A percentile compares a stretch with the other conserved stretches of the same genome.
Conservation (phyloP, 78 protist species). For the Emiliania huxleyi region DNA sequence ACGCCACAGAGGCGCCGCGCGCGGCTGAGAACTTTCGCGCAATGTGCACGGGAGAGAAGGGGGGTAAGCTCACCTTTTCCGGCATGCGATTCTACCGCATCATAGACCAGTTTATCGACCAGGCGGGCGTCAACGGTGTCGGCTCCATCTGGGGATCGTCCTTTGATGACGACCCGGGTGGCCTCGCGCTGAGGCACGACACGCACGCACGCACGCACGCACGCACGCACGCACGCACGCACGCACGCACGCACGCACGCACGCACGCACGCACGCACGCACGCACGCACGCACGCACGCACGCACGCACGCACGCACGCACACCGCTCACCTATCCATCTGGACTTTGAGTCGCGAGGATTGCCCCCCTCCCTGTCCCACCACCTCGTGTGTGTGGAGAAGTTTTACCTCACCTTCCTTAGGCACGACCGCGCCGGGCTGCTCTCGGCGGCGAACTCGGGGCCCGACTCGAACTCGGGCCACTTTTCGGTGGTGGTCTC, state of each 20-base stretch:
- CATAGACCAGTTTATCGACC: slow-evolving; percentile 15
- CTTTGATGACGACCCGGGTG: slow-evolving; percentile 20
- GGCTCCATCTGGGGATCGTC: neutral
- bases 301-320: no score
- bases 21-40: slow-evolving; percentile 21
- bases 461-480: slow-evolving; percentile 14
- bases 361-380: no score
- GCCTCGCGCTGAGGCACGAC: neutral
- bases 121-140: slow-evolving; percentile 21
- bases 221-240: no score
- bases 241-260: no score
- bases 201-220: no score
- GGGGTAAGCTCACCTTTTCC: neutral
- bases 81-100: slow-evolving; percentile 12
- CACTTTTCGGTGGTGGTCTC: slow-evolving; percentile 22
- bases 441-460: neutral
- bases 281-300: no score
- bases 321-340: no score
- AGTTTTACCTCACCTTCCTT: no score
- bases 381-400: no score
- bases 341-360: no score
- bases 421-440: neutral
- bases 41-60: slow-evolving; percentile 26
- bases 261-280: no score
- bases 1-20: neutral